Evolutionary conservation across 805 yeast genomes (phyloP).

Genomic region (Yarrowia sp.): DNA sequence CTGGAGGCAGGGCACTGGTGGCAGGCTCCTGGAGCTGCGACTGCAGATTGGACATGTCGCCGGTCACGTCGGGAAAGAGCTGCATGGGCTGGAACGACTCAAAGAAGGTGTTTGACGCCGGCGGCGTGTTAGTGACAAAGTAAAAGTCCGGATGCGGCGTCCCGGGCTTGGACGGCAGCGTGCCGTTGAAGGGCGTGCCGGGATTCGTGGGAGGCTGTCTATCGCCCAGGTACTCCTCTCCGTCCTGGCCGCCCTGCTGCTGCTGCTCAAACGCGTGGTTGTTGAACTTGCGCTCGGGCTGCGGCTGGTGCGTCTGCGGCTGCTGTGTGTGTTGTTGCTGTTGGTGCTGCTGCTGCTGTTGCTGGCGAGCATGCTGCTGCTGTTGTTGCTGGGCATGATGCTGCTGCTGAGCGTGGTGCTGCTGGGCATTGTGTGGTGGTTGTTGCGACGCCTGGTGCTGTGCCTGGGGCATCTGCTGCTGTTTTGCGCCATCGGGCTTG

Average conservation of each 20-base stretch:
- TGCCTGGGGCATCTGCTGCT: not conserved
- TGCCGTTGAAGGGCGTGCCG: conserved; percentile 14
- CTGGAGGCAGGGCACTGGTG: not conserved
- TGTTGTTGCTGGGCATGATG: not conserved
- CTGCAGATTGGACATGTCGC: conserved; percentile 10
- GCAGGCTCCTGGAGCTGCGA: not conserved
- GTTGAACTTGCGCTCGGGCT: conserved; percentile 12
- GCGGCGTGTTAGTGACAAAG: conserved; percentile 37
- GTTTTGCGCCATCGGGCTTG: not conserved
- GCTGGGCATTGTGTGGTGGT: not conserved
- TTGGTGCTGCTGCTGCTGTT: not conserved
- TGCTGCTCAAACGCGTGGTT: not conserved
- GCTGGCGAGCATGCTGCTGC: not conserved
- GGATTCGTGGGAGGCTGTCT: conserved; percentile 7
- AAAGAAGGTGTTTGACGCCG: conserved; percentile 38
- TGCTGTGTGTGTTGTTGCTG: not conserved
- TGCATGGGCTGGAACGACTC: conserved; percentile 58
- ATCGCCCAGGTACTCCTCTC: not conserved
- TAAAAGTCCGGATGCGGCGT: conserved; percentile 35
- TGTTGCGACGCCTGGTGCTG: conserved; percentile 1
- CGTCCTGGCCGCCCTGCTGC: not conserved
- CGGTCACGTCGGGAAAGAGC: conserved; percentile 45
- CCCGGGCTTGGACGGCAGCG: conserved; percentile 9
- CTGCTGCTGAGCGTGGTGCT: not conserved
- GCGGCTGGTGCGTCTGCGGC: not conserved